Conservation (phyloP, 2,329 filamentous ascomycete genomes). For the Whalleya microplaca region DNA sequence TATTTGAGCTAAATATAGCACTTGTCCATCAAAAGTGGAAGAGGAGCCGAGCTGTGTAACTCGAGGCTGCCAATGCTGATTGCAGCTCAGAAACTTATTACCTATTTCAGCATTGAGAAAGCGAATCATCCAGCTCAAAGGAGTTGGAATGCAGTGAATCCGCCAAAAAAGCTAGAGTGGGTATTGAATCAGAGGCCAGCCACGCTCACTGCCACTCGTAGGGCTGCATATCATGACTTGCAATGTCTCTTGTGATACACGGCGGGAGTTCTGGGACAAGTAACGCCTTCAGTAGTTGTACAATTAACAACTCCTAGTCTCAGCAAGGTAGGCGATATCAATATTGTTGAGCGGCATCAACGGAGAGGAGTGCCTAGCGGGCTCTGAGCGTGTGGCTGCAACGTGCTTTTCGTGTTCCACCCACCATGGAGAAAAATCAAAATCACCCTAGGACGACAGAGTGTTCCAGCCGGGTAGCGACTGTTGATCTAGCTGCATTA, state of each 20-base stretch:
- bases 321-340: background rate
- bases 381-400: background rate
- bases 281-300: background rate
- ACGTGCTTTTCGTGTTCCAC: background rate
- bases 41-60: too few relatives aligned
- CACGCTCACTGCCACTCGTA: background rate
- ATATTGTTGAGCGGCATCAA: too few relatives aligned
- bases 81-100: too few relatives aligned
- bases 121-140: too few relatives aligned
- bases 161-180: too few relatives aligned
- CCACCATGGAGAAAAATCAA: background rate
- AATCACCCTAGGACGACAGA: background rate
- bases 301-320: background rate
- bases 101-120: too few relatives aligned
- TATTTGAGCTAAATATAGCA: too few relatives aligned
- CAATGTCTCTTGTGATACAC: background rate
- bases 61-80: too few relatives aligned
- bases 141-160: too few relatives aligned
- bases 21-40: too few relatives aligned
- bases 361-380: too few relatives aligned
- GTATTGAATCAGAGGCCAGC: too few relatives aligned
- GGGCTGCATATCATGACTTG: background rate
- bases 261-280: background rate
- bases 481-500: constrained; percentile 10
- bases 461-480: constrained; percentile 14